These are phyloP conservation scores for Talaromyces sp. DNA, from an alignment of 2,329 filamentous ascomycete genomes.

Conservation along the genomic window DNA sequence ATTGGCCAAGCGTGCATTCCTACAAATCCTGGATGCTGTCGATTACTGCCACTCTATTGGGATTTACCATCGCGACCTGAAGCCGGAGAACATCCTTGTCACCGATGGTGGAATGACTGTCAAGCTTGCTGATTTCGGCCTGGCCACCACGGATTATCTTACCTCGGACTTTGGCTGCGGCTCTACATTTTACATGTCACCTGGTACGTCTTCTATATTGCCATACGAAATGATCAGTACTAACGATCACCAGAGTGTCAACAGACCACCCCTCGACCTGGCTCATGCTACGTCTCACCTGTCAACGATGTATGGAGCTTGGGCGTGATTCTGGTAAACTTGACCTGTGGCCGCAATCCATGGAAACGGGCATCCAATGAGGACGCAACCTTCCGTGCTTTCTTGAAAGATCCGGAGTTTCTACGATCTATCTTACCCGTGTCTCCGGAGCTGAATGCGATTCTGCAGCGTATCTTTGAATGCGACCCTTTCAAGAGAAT, in stretches of 20 bases:
- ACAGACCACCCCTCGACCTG: conserved; percentile 66
- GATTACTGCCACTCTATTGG: conserved; percentile 89
- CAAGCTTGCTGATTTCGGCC: conserved; percentile 95
- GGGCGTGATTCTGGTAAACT: conserved; percentile 95
- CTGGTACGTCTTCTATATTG: conserved; percentile 63
- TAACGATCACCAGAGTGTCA: conserved; percentile 69
- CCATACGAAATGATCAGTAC: neutral
- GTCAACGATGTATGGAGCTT: conserved; percentile 98
- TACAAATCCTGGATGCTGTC: conserved; percentile 95
- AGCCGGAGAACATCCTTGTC: conserved; percentile 97
- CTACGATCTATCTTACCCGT: conserved; percentile 88
- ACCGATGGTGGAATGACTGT: conserved; percentile 83
- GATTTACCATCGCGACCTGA: conserved; percentile 96
- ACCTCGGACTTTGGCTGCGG: conserved; percentile 97
- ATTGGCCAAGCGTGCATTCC: conserved; percentile 80
- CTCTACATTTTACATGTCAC: conserved; percentile 99
- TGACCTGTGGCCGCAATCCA: conserved; percentile 95
- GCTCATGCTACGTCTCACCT: conserved; percentile 79
- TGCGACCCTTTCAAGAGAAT: conserved; percentile 79
- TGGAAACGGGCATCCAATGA: conserved; percentile 95
- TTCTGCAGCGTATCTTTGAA: conserved; percentile 83
- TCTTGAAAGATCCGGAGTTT: conserved; percentile 78
- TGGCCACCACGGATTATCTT: conserved; percentile 77
- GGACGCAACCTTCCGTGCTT: conserved; percentile 92
- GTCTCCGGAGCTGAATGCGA: conserved; percentile 82